These are phyloP conservation scores for Fusarium pseudoanthophilum DNA, from an alignment of 2,329 filamentous ascomycete species.

Conservation along the genomic window DNA sequence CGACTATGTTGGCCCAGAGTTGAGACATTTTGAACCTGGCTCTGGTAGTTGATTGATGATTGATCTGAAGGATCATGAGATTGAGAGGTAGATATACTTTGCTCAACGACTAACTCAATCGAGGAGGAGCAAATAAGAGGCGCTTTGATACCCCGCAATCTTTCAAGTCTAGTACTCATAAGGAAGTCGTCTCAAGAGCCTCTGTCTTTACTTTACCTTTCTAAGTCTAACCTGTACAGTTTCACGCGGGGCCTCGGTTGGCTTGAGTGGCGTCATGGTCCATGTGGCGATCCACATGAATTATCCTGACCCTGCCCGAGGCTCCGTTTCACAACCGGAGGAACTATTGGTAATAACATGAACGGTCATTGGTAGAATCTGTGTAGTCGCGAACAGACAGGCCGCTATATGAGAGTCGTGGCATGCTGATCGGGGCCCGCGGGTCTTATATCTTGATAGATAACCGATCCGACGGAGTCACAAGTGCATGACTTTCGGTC, in stretches of 20 bases:
- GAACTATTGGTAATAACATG: background rate
- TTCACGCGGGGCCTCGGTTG: background rate
- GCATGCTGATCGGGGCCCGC: background rate
- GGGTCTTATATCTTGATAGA: background rate
- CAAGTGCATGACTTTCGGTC: background rate
- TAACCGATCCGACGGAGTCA: background rate
- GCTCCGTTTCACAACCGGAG: background rate
- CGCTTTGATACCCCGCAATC: conserved; percentile 10
- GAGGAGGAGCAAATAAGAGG: conserved; percentile 6
- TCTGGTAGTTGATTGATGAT: background rate
- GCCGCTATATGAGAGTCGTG: background rate
- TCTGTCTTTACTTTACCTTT: background rate
- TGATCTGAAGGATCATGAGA: background rate
- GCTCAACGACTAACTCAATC: conserved; percentile 11
- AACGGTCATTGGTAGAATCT: background rate
- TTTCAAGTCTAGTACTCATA: background rate
- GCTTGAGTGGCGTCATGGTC: background rate
- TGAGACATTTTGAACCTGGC: background rate
- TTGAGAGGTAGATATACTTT: background rate
- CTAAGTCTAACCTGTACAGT: background rate
- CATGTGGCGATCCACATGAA: background rate
- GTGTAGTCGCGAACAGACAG: background rate
- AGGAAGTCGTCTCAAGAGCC: background rate
- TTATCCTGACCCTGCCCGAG: background rate
- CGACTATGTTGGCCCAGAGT: conserved; percentile 1